Evolutionary conservation across 371 early-diverging fungal genomes (phyloP).

Genomic region (Fennellomyces sp.): DNA sequence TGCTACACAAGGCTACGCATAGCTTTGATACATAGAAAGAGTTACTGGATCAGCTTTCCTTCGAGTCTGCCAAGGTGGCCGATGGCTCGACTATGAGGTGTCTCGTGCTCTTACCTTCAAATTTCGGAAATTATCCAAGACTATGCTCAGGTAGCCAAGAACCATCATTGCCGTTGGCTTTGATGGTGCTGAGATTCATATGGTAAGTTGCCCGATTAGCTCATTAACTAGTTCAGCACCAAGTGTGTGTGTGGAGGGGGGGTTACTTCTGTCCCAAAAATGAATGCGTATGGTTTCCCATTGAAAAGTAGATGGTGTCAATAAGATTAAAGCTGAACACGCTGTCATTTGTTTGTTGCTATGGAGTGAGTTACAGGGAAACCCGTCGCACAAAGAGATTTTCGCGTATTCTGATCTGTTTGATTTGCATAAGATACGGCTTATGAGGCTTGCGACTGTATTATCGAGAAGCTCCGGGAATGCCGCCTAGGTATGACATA

Average conservation of each 20-base stretch:
- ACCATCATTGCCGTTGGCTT: constrained; percentile 54
- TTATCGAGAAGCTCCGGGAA: constrained; percentile 18
- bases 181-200: constrained; percentile 74
- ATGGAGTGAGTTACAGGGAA: constrained; percentile 11
- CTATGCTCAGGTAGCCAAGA: constrained; percentile 57
- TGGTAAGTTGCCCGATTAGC: constrained; percentile 60
- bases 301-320: constrained; percentile 36
- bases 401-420: background rate
- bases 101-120: constrained; percentile 66
- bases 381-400: too few species aligned
- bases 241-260: constrained; percentile 64
- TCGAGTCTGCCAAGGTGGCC: constrained; percentile 9
- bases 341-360: constrained; percentile 21
- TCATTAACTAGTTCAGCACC: constrained; percentile 37
- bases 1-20: constrained; percentile 55
- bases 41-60: constrained; percentile 4
- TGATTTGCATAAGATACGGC: constrained; percentile 18
- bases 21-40: constrained; percentile 30
- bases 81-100: constrained; percentile 20
- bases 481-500: constrained; percentile 28
- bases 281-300: constrained; percentile 51
- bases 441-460: constrained; percentile 29
- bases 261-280: constrained; percentile 49
- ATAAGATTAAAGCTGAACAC: constrained; percentile 6
- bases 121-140: constrained; percentile 59